Evolutionary conservation across 2,329 filamentous ascomycete genomes (phyloP).

Genomic region (Arthrocladium fulminans): DNA sequence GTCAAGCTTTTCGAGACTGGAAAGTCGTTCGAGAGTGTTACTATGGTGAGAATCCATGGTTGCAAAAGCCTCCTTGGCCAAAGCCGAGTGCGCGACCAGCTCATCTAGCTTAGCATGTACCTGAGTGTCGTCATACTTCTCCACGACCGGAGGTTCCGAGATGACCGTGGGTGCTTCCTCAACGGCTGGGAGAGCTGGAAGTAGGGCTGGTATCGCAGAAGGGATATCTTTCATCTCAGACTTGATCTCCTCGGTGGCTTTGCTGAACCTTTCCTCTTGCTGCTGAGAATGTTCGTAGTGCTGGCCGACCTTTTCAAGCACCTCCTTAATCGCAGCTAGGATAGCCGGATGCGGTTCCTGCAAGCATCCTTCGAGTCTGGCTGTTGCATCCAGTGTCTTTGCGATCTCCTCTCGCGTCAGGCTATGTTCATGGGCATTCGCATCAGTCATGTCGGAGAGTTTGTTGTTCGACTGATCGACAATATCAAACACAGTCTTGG

Average conservation of each 20-base stretch:
- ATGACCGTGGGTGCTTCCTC: slow-evolving; percentile 20
- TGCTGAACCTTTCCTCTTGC: slow-evolving; percentile 80
- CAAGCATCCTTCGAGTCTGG: slow-evolving; percentile 67
- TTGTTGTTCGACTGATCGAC: slow-evolving; percentile 71
- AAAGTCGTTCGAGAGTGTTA: slow-evolving; percentile 59
- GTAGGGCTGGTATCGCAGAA: slow-evolving; percentile 46
- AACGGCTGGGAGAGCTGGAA: slow-evolving; percentile 42
- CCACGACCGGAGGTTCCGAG: slow-evolving; percentile 23
- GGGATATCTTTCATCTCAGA: slow-evolving; percentile 44
- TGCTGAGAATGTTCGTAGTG: slow-evolving; percentile 87
- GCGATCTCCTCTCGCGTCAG: slow-evolving; percentile 73
- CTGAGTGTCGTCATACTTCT: slow-evolving; percentile 48
- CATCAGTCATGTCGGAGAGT: slow-evolving; percentile 61
- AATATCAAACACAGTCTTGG: slow-evolving; percentile 73
- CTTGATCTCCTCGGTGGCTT: slow-evolving; percentile 53
- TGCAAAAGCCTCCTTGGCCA: slow-evolving; percentile 36
- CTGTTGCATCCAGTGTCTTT: slow-evolving; percentile 63
- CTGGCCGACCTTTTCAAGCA: slow-evolving; percentile 71
- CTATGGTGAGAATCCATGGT: slow-evolving; percentile 54
- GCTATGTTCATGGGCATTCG: slow-evolving; percentile 69
- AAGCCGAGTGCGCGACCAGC: slow-evolving; percentile 32
- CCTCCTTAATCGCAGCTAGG: slow-evolving; percentile 73
- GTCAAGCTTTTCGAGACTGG: slow-evolving; percentile 75
- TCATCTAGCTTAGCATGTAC: slow-evolving; percentile 51
- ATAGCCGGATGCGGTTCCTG: slow-evolving; percentile 82